Evolutionary conservation across 1,284 basidiomycete genomes (phyloP).

Genomic region (Gomphus sp.): DNA sequence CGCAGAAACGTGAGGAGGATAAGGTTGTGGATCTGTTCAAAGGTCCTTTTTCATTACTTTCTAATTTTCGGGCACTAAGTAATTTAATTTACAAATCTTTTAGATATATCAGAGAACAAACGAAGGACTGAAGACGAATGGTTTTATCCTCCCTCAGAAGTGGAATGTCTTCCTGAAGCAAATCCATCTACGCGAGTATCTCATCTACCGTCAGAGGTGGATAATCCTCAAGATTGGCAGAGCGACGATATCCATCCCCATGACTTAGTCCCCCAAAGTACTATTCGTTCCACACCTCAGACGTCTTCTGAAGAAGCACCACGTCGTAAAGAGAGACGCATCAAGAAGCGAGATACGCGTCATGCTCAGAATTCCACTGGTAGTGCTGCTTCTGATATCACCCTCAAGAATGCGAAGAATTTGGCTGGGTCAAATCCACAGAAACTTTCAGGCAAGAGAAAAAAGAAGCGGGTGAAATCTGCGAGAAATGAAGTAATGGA

Average conservation of each 20-base stretch:
- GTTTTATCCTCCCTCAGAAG: neutral
- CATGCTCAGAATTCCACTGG: neutral
- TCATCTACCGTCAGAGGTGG: neutral
- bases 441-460: neutral
- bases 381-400: neutral
- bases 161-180: neutral
- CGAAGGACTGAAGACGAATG: neutral
- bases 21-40: slow-evolving; percentile 1
- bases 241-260: neutral
- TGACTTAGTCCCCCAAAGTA: neutral
- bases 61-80: neutral
- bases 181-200: neutral
- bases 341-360: slow-evolving; percentile 1
- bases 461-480: neutral
- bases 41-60: neutral
- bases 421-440: neutral
- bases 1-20: neutral
- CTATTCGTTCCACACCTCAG: neutral
- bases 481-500: neutral
- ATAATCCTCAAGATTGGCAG: too few species aligned
- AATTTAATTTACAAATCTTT: neutral
- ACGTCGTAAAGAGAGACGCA: neutral
- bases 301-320: neutral
- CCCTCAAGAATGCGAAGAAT: neutral
- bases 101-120: neutral